These are phyloP conservation scores for Yamadazyma atlantica DNA, from an alignment of 1,139 yeast species.

Conservation along the genomic window DNA sequence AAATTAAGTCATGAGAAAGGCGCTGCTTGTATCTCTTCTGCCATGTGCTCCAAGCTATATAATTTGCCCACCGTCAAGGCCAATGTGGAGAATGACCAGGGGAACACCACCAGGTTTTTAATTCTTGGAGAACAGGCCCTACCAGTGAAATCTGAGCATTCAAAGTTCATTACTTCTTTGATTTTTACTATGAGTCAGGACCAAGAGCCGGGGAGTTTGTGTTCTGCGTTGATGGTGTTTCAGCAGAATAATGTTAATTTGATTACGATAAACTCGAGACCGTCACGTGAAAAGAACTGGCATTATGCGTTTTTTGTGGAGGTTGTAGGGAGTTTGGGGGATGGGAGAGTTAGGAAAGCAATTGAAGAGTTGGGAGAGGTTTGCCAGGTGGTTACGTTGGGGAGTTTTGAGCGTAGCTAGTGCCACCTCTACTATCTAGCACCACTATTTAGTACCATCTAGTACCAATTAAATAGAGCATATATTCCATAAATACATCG, in stretches of 20 bases:
- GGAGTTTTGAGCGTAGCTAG: slow-evolving; percentile 29
- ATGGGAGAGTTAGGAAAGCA: slow-evolving; percentile 19
- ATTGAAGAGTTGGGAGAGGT: slow-evolving; percentile 18
- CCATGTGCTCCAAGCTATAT: slow-evolving; percentile 65
- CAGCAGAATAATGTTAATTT: slow-evolving; percentile 60
- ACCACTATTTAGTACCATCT: too few species aligned
- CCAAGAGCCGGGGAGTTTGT: slow-evolving; percentile 61
- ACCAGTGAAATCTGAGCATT: slow-evolving; percentile 7
- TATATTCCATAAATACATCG: not conserved
- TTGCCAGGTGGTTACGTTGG: slow-evolving; percentile 39
- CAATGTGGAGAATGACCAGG: slow-evolving; percentile 66
- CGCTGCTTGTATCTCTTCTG: slow-evolving; percentile 48
- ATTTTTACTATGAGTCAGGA: slow-evolving; percentile 68
- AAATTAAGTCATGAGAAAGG: slow-evolving; percentile 35
- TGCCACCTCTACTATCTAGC: too few species aligned
- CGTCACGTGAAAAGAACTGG: slow-evolving; percentile 69
- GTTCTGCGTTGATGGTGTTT: slow-evolving; percentile 62
- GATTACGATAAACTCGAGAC: slow-evolving; percentile 72
- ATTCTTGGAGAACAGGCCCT: slow-evolving; percentile 46
- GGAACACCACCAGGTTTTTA: slow-evolving; percentile 84
- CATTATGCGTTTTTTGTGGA: slow-evolving; percentile 83
- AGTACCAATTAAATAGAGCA: too few species aligned
- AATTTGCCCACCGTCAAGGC: slow-evolving; percentile 54
- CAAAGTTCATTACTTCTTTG: slow-evolving; percentile 45
- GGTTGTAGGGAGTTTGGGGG: slow-evolving; percentile 33